Percentiles rank a stretch among this genome's conserved stretches.
These are phyloP conservation scores for Fraxinus anomala DNA, from an alignment of 257 asterid genomes.

Conservation along the genomic window DNA sequence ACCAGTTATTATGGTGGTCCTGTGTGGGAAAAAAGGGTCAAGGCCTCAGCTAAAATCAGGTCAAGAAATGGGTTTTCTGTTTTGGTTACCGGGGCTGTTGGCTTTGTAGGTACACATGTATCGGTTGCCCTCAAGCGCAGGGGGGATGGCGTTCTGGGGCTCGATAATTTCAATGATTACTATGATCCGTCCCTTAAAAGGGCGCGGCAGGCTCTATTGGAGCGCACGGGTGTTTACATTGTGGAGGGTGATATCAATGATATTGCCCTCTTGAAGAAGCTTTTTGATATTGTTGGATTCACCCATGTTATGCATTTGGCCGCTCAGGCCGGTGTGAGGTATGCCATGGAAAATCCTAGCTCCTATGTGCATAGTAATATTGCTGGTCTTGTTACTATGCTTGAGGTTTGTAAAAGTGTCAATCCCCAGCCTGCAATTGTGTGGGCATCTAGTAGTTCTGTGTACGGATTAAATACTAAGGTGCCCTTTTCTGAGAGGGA, in stretches of 20 bases:
- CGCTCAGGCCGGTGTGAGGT: slow-evolving; percentile 68
- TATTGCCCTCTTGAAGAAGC: slow-evolving; percentile 38
- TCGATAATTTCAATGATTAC: slow-evolving; percentile 59
- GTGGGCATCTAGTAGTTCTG: slow-evolving; percentile 71
- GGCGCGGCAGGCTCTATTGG: slow-evolving; percentile 54
- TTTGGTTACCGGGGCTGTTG: slow-evolving; percentile 64
- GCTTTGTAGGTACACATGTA: slow-evolving; percentile 69
- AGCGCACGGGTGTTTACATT: slow-evolving; percentile 51
- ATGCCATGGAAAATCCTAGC: slow-evolving; percentile 67
- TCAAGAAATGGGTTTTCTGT: slow-evolving; percentile 53
- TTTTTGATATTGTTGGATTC: slow-evolving; percentile 49
- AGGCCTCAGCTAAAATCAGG: slow-evolving; percentile 49
- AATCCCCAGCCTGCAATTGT: slow-evolving; percentile 68
- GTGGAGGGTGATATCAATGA: slow-evolving; percentile 64
- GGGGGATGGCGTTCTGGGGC: slow-evolving; percentile 62
- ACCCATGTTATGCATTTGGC: slow-evolving; percentile 71
- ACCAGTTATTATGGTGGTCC: slow-evolving; percentile 38
- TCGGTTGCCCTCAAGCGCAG: slow-evolving; percentile 55
- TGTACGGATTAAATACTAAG: slow-evolving; percentile 55
- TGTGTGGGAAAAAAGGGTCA: slow-evolving; percentile 35
- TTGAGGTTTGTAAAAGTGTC: slow-evolving; percentile 57
- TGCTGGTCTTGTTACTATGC: slow-evolving; percentile 60
- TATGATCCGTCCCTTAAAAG: slow-evolving; percentile 58
- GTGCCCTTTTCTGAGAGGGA: slow-evolving; percentile 60
- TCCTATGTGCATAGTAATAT: slow-evolving; percentile 65